Evolutionary conservation across 495 filamentous ascomycete species (phyloP).

Genomic region (Clavariopsis aquatica): DNA sequence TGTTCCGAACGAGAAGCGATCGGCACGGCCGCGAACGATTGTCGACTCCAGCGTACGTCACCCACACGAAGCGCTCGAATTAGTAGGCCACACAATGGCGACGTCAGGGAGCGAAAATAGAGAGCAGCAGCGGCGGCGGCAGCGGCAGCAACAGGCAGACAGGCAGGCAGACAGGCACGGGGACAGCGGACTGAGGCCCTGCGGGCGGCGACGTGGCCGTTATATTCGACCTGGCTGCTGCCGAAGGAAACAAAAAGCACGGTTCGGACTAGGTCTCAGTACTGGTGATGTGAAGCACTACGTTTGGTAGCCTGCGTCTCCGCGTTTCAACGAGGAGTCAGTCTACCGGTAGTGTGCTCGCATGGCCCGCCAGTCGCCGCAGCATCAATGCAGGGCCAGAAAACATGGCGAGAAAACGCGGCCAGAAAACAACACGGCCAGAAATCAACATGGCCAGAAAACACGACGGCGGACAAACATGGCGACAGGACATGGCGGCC

Average conservation of each 20-base stretch:
- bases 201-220: conserved; percentile 13
- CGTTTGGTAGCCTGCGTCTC: conserved; percentile 17
- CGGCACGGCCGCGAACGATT: conserved; percentile 1
- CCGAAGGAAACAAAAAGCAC: conserved; percentile 16
- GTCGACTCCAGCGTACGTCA: conserved; percentile 10
- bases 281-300: conserved; percentile 17
- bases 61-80: not conserved
- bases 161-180: too few species aligned
- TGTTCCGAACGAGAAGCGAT: conserved; percentile 7
- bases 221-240: conserved; percentile 7
- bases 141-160: not conserved
- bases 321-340: conserved; percentile 25
- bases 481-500: not conserved
- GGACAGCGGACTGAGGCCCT: conserved; percentile 20
- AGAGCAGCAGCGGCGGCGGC: too few species aligned
- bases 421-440: not conserved
- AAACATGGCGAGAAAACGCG: not conserved
- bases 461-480: not conserved
- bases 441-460: not conserved
- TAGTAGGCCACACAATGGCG: not conserved
- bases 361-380: not conserved
- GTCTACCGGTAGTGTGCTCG: conserved; percentile 11
- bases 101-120: not conserved
- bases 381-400: too few species aligned
- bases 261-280: conserved; percentile 14